Percentiles rank a stretch among this genome's conserved stretches.
phyloP scores from a whole-genome alignment of 257 asterid genomes.

The Plantago major region DNA sequence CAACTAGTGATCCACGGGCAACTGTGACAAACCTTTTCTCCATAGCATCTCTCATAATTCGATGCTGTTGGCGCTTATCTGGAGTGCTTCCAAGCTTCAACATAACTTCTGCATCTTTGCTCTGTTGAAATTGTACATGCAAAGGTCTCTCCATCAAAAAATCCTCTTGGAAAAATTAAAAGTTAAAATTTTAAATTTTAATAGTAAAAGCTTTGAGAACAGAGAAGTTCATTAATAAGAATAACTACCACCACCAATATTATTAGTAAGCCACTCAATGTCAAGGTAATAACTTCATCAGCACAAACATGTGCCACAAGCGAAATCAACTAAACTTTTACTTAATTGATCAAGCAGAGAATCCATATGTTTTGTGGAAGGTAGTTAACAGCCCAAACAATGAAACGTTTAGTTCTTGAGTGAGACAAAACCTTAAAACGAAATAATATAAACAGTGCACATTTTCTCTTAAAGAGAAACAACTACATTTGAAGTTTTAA shows the following conservation, averaged over 20 bases:
- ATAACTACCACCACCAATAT: no score
- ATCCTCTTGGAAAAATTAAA: slow-evolving; percentile 10
- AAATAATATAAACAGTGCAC: background rate
- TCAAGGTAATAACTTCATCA: no score
- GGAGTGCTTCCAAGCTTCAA: slow-evolving; percentile 96
- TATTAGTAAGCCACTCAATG: no score
- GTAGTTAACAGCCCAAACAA: background rate
- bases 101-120: slow-evolving; percentile 97
- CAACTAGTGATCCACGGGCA: slow-evolving; percentile 90
- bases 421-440: background rate
- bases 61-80: slow-evolving; percentile 91
- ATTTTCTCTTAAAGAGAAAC: background rate
- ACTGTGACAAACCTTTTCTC: slow-evolving; percentile 89
- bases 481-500: no score
- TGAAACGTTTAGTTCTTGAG: background rate
- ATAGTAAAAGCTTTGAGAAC: background rate
- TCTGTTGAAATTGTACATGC: slow-evolving; percentile 39
- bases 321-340: background rate
- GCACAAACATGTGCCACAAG: background rate
- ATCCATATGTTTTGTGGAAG: background rate
- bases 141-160: slow-evolving; percentile 18
- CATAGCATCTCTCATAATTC: slow-evolving; percentile 97
- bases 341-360: background rate
- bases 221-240: background rate
- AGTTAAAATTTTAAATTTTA: background rate